A percentile compares a stretch with the other conserved stretches of the same genome.
Evolutionary conservation across 306 rosid genomes (phyloP).

Genomic region (Inga leiocalycina): DNA sequence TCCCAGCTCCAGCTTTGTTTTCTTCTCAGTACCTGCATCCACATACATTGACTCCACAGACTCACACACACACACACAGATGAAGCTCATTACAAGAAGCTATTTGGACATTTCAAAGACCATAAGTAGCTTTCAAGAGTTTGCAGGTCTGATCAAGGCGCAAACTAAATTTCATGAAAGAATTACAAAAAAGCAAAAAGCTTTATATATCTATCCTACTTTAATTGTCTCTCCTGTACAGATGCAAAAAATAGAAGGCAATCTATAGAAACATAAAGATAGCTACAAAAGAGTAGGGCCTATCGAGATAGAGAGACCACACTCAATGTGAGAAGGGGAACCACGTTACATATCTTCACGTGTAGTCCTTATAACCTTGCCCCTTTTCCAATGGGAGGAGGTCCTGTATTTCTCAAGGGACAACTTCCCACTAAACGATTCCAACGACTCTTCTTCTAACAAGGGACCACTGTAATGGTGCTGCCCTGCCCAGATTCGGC

Average conservation of each 20-base stretch:
- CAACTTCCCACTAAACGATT: conserved; percentile 73
- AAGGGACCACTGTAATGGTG: conserved; percentile 63
- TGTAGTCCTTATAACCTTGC: conserved; percentile 53
- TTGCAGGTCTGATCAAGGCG: conserved; percentile 18
- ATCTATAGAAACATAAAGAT: conserved; percentile 19
- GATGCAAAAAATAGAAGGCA: conserved; percentile 53
- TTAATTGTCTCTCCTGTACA: conserved; percentile 58
- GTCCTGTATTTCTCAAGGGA: conserved; percentile 65
- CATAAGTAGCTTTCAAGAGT: conserved; percentile 9
- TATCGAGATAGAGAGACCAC: conserved; percentile 6
- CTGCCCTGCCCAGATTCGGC: conserved; percentile 77
- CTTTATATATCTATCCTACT: conserved; percentile 45
- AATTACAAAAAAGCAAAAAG: conserved; percentile 39
- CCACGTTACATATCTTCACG: conserved; percentile 57
- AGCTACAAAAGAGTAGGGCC: conserved; percentile 35
- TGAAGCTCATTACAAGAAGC: conserved; percentile 38
- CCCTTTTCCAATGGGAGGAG: conserved; percentile 67
- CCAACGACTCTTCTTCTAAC: conserved; percentile 51
- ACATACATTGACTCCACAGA: conserved; percentile 7
- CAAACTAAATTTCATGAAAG: conserved; percentile 48
- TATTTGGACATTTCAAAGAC: conserved; percentile 26
- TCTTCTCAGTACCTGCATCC: conserved; percentile 32
- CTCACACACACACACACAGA: background rate
- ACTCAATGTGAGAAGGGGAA: conserved; percentile 2
- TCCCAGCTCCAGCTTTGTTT: conserved; percentile 21